Evolutionary conservation across 495 filamentous ascomycete genomes (phyloP), one percentile per base, ranked within the genome.

Genomic region (Cairneyella variabilis): DNA sequence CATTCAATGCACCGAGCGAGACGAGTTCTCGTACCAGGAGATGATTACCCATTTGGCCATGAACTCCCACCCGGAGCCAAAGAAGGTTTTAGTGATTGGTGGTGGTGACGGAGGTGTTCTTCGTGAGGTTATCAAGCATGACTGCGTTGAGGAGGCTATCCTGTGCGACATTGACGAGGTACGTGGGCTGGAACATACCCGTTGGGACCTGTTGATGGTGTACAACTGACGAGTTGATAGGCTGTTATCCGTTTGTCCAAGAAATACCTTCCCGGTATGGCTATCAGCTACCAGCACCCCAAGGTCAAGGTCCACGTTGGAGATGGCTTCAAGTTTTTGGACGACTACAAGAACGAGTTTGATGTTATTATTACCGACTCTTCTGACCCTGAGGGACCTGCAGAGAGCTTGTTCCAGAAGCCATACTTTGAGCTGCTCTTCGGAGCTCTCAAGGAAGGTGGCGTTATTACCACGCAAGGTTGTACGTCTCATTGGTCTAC

Each of bases 401-500:
- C 93, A 54, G 92, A 96, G 82, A 80, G 77, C 52, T 80, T 99
- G 48, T 99, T 99, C 85, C 83, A 97, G 83, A 96, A 97, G 79
- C 86, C 91, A 43, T 99, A 97, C 81, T 99, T 97, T 68, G 80
- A 97, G 77, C 84, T 97, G 34, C 78, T 97, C 20, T 75, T 85
- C 72, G 85, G 81, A 55, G 93, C 93, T 57, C 83, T 99, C 58
- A 86, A 84, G 62, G 90, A 95, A 56, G 95, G 92, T 71, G 93
- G 93, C 76, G 91, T 99, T 61, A 96, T 99, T 76, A 95, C 93
- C 72, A 99, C 95, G 61, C 93, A 99, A 96, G 93, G 93, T 98
- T 95, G 89, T 96, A 86, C 79, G 88, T 91, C 80, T 84, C 82
- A 79, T 85, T 79, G 76, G 69, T 76, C 53, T 49, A 62, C 59